Conservation (phyloP, 768 basidiomycete species). For the Rhodocollybia butyracea region DNA sequence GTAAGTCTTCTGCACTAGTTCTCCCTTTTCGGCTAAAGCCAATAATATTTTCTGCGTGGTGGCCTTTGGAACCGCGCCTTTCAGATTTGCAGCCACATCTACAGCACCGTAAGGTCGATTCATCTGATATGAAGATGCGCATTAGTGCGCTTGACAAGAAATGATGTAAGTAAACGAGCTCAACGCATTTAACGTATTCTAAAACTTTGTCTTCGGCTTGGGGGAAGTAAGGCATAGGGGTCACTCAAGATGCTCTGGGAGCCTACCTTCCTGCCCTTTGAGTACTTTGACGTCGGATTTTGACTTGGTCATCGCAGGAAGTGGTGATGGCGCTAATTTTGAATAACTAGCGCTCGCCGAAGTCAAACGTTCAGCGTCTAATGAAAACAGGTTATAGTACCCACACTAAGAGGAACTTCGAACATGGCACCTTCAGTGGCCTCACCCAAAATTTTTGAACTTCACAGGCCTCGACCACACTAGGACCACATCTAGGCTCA, state of each 20-base stretch:
- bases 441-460: no score
- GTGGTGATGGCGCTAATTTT: background rate
- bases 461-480: no score
- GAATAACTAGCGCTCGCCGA: no score
- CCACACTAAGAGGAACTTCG: no score
- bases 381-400: no score
- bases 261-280: slow-evolving; percentile 71
- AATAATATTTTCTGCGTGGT: slow-evolving; percentile 81
- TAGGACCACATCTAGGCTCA: no score
- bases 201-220: slow-evolving; percentile 73
- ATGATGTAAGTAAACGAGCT: background rate
- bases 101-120: slow-evolving; percentile 61
- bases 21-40: slow-evolving; percentile 81
- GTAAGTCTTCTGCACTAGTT: slow-evolving; percentile 79
- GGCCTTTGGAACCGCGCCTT: slow-evolving; percentile 83
- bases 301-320: slow-evolving; percentile 42
- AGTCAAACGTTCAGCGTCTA: no score
- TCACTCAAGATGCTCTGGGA: background rate
- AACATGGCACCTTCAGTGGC: no score
- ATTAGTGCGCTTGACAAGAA: background rate
- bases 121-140: slow-evolving; percentile 7
- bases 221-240: background rate
- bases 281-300: slow-evolving; percentile 59
- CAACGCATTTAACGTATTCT: slow-evolving; percentile 70
- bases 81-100: slow-evolving; percentile 87